phyloP scores from a whole-genome alignment of 768 basidiomycete genomes.

The Lentinula lateritia region DNA sequence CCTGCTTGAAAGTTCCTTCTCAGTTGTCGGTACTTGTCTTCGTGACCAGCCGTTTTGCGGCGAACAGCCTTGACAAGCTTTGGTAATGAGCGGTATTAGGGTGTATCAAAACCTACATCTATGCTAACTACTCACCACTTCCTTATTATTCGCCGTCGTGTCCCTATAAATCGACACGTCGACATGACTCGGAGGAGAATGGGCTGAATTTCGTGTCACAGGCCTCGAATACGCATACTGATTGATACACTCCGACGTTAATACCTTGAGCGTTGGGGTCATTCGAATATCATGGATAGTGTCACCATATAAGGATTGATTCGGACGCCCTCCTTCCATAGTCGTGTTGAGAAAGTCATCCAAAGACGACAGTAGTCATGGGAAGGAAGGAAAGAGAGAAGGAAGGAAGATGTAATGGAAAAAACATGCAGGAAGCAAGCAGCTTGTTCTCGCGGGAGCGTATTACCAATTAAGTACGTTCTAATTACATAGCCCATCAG shows the following conservation, averaged over 20 bases:
- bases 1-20: slow-evolving; percentile 33
- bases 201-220: neutral
- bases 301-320: slow-evolving; percentile 23
- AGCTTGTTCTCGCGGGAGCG: neutral
- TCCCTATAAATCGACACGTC: slow-evolving; percentile 66
- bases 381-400: neutral
- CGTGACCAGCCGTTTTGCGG: slow-evolving; percentile 45
- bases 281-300: slow-evolving; percentile 37
- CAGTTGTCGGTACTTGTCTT: slow-evolving; percentile 56
- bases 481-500: neutral
- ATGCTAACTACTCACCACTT: slow-evolving; percentile 38
- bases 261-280: slow-evolving; percentile 31
- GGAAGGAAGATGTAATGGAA: neutral
- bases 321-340: neutral
- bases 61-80: slow-evolving; percentile 71
- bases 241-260: slow-evolving; percentile 43
- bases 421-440: neutral
- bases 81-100: neutral
- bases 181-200: slow-evolving; percentile 41
- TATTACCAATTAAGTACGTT: neutral
- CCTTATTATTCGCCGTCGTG: slow-evolving; percentile 20
- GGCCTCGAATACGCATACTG: slow-evolving; percentile 50
- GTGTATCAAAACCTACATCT: neutral
- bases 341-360: neutral
- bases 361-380: neutral